Conservation (phyloP, 129 eudicot species). For the Kitagawia praeruptora region DNA sequence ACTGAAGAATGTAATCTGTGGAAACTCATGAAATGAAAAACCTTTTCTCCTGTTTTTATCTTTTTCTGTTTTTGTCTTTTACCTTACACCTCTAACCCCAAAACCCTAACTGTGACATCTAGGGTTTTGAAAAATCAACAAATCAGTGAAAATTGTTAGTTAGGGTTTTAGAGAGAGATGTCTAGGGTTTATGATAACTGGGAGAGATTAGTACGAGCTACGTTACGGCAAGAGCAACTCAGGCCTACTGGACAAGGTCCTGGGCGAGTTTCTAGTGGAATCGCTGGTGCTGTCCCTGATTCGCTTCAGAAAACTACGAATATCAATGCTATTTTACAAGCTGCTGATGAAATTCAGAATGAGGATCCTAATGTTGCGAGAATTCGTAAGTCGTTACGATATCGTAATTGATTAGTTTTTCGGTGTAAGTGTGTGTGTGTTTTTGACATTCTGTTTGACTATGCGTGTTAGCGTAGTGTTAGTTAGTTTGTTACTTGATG, state of each 20-base stretch:
- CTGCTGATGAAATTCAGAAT: slow-evolving; percentile 87
- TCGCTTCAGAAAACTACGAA: slow-evolving; percentile 65
- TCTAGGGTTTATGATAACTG: slow-evolving; percentile 61
- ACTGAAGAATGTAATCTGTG: too few species aligned
- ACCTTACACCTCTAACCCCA: too few species aligned
- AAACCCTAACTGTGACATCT: too few species aligned
- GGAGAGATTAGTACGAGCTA: slow-evolving; percentile 73
- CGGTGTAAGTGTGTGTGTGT: too few species aligned
- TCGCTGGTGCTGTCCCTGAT: slow-evolving; percentile 83
- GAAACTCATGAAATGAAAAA: too few species aligned
- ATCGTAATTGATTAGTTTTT: background rate
- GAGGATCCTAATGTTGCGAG: slow-evolving; percentile 89
- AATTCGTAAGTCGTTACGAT: slow-evolving; percentile 44
- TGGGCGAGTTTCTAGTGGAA: slow-evolving; percentile 57
- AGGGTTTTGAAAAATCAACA: slow-evolving; percentile 5
- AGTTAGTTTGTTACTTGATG: too few species aligned
- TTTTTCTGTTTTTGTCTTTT: too few species aligned
- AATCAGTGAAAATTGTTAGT: background rate
- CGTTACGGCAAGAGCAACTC: slow-evolving; percentile 61
- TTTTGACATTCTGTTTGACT: too few species aligned
- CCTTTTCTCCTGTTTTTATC: too few species aligned
- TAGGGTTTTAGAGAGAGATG: slow-evolving; percentile 22
- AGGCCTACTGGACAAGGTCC: slow-evolving; percentile 48
- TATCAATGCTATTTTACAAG: slow-evolving; percentile 70
- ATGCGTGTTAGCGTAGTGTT: background rate